phyloP scores from a whole-genome alignment of 768 basidiomycete genomes.

The Boletus fagicola region DNA sequence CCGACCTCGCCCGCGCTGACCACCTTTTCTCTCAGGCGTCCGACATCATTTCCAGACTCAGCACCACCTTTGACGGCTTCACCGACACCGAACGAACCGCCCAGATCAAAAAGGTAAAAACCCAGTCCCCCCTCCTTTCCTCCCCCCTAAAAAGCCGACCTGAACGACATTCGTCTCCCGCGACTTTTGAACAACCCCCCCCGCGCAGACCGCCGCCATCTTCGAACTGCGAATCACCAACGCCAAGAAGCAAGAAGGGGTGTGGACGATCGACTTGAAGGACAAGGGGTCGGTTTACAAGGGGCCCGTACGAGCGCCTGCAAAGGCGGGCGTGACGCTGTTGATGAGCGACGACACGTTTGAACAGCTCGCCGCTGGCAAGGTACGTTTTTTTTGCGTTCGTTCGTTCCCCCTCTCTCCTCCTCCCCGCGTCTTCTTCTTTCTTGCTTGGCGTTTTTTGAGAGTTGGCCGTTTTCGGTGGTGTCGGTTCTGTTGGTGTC shows the following conservation, averaged over 20 bases:
- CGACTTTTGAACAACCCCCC: no score
- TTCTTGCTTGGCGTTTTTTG: not conserved
- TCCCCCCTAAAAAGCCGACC: not conserved
- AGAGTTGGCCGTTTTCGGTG: not conserved
- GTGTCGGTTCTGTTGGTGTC: not conserved
- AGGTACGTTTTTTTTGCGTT: slow-evolving; percentile 43
- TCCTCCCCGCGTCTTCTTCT: not conserved
- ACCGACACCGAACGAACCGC: slow-evolving; percentile 61
- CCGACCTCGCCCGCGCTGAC: not conserved
- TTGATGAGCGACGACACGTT: slow-evolving; percentile 76
- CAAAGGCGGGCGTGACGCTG: slow-evolving; percentile 83
- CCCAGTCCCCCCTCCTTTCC: not conserved
- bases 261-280: slow-evolving; percentile 95
- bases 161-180: not conserved
- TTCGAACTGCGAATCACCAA: slow-evolving; percentile 85
- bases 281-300: slow-evolving; percentile 74
- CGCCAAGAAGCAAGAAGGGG: slow-evolving; percentile 61
- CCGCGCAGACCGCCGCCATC: slow-evolving; percentile 67
- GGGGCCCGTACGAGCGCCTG: slow-evolving; percentile 45
- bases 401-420: not conserved
- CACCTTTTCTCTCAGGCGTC: slow-evolving; percentile 50
- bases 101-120: slow-evolving; percentile 67
- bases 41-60: slow-evolving; percentile 56
- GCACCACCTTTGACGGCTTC: slow-evolving; percentile 49
- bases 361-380: slow-evolving; percentile 65